Percentiles rank a stretch among this genome's conserved stretches.
Conservation (phyloP, 2,329 filamentous ascomycete species). For the Aspergillus brunneoviolaceus region DNA sequence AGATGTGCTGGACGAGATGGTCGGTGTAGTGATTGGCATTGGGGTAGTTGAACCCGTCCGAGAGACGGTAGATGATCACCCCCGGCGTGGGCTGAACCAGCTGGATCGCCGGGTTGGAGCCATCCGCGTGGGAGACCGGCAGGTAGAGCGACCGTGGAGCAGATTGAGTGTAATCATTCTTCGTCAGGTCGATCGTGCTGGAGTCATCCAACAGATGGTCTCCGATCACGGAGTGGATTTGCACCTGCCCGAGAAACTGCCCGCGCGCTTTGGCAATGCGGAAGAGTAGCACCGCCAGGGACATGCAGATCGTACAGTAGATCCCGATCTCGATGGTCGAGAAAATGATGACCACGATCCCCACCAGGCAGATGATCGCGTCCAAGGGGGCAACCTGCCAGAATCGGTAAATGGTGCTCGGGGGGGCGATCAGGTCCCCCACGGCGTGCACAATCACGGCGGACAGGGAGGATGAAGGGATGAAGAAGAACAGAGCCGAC, state of each 20-base stretch:
- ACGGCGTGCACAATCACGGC: conserved; percentile 96
- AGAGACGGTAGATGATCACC: conserved; percentile 92
- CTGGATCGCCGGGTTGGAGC: conserved; percentile 79
- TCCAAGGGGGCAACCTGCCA: conserved; percentile 91
- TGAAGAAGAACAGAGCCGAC: conserved; percentile 88
- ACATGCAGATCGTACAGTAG: conserved; percentile 78
- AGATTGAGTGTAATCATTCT: conserved; percentile 61
- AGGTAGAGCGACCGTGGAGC: conserved; percentile 61
- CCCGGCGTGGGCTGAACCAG: conserved; percentile 81
- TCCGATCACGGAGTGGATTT: conserved; percentile 78
- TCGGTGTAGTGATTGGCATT: conserved; percentile 90
- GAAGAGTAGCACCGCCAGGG: conserved; percentile 75
- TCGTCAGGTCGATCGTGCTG: conserved; percentile 33
- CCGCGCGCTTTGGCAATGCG: conserved; percentile 80
- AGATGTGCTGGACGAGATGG: conserved; percentile 68
- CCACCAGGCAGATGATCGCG: conserved; percentile 87
- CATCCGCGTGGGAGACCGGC: conserved; percentile 85
- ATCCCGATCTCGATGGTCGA: conserved; percentile 86
- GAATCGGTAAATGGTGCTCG: conserved; percentile 90
- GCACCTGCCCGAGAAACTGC: conserved; percentile 79
- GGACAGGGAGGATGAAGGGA: conserved; percentile 75
- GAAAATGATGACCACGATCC: conserved; percentile 88
- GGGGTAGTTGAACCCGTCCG: conserved; percentile 93
- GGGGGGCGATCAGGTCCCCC: conserved; percentile 84
- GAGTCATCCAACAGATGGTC: conserved; percentile 60